Conservation (phyloP, 2,329 filamentous ascomycete genomes). For the Aspergillus spinulosporus region DNA sequence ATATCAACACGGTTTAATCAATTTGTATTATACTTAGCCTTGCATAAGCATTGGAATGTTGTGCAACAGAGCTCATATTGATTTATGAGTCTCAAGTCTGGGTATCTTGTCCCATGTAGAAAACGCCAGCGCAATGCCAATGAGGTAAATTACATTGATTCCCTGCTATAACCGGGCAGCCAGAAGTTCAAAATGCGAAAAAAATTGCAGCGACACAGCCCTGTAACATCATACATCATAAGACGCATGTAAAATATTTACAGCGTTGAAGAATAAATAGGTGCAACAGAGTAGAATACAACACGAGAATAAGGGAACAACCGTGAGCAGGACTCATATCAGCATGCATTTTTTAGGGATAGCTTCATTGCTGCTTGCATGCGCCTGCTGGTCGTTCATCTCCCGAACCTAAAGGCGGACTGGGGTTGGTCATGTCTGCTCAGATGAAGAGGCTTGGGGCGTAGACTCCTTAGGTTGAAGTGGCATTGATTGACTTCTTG, state of each 20-base stretch:
- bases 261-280: background rate
- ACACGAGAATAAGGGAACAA: background rate
- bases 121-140: conserved; percentile 5
- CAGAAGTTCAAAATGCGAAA: background rate
- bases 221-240: background rate
- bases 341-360: no score
- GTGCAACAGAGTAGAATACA: background rate
- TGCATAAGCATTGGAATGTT: background rate
- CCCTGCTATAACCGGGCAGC: background rate
- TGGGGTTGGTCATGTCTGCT: background rate
- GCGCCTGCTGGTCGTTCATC: no score
- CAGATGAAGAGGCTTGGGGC: background rate
- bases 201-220: background rate
- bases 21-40: background rate
- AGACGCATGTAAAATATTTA: conserved; percentile 1
- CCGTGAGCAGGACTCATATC: no score
- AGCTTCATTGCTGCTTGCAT: no score
- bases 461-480: background rate
- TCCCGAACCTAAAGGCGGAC: no score
- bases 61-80: background rate
- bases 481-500: background rate
- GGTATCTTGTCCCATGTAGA: conserved; percentile 3
- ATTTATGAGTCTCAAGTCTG: background rate
- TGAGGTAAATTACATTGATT: background rate
- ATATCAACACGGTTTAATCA: no score